Evolutionary conservation across 2,329 filamentous ascomycete species (phyloP).

Genomic region (Cladosporium austrohemisphaericum): DNA sequence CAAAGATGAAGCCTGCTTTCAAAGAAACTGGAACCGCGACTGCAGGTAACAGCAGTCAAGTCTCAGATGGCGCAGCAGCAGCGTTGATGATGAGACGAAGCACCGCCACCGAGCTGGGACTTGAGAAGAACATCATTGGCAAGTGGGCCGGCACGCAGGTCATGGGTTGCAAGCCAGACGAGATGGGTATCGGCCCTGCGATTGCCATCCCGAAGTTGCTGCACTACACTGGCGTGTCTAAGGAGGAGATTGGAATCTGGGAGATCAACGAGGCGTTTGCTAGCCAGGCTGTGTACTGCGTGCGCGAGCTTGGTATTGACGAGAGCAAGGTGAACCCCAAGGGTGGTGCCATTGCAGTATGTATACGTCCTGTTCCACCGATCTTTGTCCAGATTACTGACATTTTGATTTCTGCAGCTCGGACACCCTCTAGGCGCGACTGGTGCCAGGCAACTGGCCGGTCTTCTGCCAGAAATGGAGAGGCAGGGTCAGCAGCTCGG

Average conservation of each 20-base stretch:
- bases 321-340: conserved; percentile 79
- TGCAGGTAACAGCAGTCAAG: conserved; percentile 80
- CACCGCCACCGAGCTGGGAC: conserved; percentile 69
- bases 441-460: conserved; percentile 74
- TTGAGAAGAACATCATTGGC: conserved; percentile 67
- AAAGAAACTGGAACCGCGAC: conserved; percentile 70
- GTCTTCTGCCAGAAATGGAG: conserved; percentile 66
- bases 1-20: conserved; percentile 82
- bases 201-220: conserved; percentile 81
- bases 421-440: conserved; percentile 90
- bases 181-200: conserved; percentile 91
- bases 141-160: conserved; percentile 76
- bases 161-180: conserved; percentile 76
- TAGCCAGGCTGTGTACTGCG: conserved; percentile 63
- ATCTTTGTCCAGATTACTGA: not conserved
- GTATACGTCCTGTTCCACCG: conserved; percentile 43
- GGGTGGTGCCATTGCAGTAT: conserved; percentile 78
- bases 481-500: conserved; percentile 68
- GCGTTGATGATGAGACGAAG: conserved; percentile 79
- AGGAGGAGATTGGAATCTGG: conserved; percentile 74
- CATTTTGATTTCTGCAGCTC: not conserved
- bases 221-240: conserved; percentile 61
- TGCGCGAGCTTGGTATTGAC: conserved; percentile 66
- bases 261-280: conserved; percentile 86
- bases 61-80: conserved; percentile 83